These are phyloP conservation scores for Cichorium intybus DNA, from an alignment of 140 eudicot species.

Conservation along the genomic window DNA sequence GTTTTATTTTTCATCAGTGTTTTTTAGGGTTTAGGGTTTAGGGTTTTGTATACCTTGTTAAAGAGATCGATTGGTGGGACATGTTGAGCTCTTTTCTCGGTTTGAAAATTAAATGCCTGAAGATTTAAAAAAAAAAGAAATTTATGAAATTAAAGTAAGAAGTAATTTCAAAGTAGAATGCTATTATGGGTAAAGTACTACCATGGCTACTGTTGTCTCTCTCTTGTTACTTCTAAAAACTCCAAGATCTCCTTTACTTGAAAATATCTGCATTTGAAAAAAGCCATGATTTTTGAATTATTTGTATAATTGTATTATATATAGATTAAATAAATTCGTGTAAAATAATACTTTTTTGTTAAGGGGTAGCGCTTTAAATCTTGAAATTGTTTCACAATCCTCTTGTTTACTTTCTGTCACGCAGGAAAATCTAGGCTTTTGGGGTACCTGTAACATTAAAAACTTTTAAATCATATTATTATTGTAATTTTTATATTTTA, in stretches of 20 bases:
- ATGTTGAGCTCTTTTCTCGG: conserved; percentile 63
- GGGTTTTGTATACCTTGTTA: conserved; percentile 53
- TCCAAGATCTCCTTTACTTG: conserved; percentile 78
- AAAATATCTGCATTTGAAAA: conserved; percentile 43
- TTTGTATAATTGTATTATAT: background rate
- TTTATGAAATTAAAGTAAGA: background rate
- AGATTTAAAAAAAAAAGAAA: conserved; percentile 14
- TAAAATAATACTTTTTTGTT: conserved; percentile 61
- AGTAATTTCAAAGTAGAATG: background rate
- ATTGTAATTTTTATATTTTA: background rate
- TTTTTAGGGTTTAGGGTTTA: background rate
- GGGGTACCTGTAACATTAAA: conserved; percentile 46
- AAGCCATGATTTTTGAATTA: background rate
- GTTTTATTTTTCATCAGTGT: background rate
- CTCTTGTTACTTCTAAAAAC: conserved; percentile 64
- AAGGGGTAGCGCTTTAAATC: conserved; percentile 78
- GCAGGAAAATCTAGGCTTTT: conserved; percentile 35
- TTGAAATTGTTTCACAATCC: conserved; percentile 32
- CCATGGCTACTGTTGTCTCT: conserved; percentile 77
- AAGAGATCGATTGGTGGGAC: conserved; percentile 89
- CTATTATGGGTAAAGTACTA: conserved; percentile 35
- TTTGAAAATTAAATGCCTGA: conserved; percentile 80
- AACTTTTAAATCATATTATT: conserved; percentile 1
- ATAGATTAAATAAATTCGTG: background rate
- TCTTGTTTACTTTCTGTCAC: conserved; percentile 41